phyloP scores from a whole-genome alignment of 2,329 filamentous ascomycete species.

The Stemphylium vesicarium region DNA sequence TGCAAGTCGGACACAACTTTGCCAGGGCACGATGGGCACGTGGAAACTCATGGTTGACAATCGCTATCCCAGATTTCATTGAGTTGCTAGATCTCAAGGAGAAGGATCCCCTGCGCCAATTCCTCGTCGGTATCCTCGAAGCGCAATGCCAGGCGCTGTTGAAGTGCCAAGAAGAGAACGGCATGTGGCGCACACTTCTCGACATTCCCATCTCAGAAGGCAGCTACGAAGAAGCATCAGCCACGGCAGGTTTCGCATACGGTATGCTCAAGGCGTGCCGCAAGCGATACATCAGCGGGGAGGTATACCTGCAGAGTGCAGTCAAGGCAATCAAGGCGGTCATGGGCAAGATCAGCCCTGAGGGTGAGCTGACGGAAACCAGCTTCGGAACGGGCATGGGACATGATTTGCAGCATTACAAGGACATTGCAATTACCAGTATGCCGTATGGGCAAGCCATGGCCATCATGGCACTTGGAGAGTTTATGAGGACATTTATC shows the following conservation, averaged over 20 bases:
- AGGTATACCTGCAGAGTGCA: conserved; percentile 66
- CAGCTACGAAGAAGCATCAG: conserved; percentile 77
- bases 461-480: conserved; percentile 81
- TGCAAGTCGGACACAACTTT: conserved; percentile 61
- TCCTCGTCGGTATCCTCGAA: conserved; percentile 68
- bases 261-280: conserved; percentile 76
- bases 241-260: conserved; percentile 81
- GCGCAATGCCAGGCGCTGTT: conserved; percentile 72
- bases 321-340: conserved; percentile 72
- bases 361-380: conserved; percentile 74
- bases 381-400: conserved; percentile 85
- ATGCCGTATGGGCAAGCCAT: conserved; percentile 88
- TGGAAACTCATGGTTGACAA: conserved; percentile 79
- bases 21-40: conserved; percentile 63
- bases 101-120: conserved; percentile 65
- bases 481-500: conserved; percentile 69
- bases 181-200: conserved; percentile 77
- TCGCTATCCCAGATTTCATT: conserved; percentile 82
- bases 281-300: conserved; percentile 68
- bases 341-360: conserved; percentile 66
- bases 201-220: conserved; percentile 70
- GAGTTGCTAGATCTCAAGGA: conserved; percentile 70
- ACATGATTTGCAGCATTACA: conserved; percentile 74
- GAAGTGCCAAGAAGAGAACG: conserved; percentile 64
- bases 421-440: conserved; percentile 75